Evolutionary conservation across 441 rosid species (phyloP).

Genomic region (Eutrema salsugineum): DNA sequence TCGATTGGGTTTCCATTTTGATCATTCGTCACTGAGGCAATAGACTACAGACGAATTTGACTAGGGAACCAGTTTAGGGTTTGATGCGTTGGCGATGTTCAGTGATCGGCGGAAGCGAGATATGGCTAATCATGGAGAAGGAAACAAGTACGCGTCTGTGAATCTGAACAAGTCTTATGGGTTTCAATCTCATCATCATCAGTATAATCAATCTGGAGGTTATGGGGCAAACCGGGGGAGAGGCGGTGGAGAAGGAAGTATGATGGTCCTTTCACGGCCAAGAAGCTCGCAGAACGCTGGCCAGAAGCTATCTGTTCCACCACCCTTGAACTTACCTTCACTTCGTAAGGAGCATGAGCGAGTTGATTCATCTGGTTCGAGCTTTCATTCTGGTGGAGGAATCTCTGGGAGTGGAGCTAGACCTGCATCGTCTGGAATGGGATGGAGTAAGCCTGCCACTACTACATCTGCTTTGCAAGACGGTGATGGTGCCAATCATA

Average conservation of each 20-base stretch:
- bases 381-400: slow-evolving; percentile 64
- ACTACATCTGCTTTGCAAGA: slow-evolving; percentile 44
- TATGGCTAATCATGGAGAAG: slow-evolving; percentile 92
- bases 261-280: slow-evolving; percentile 91
- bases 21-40: slow-evolving; percentile 15
- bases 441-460: slow-evolving; percentile 79
- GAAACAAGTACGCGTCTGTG: slow-evolving; percentile 75
- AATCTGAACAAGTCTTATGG: slow-evolving; percentile 95
- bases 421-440: slow-evolving; percentile 78
- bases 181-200: slow-evolving; percentile 50
- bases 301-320: slow-evolving; percentile 95
- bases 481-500: slow-evolving; percentile 38
- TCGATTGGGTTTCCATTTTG: slow-evolving; percentile 9
- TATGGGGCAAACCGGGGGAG: slow-evolving; percentile 47
- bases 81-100: slow-evolving; percentile 73
- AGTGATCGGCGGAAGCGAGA: slow-evolving; percentile 52
- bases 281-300: slow-evolving; percentile 91
- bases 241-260: slow-evolving; percentile 60
- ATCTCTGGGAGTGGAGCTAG: slow-evolving; percentile 63
- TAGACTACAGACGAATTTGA: slow-evolving; percentile 9
- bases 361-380: slow-evolving; percentile 66
- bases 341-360: slow-evolving; percentile 87
- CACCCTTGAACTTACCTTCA: slow-evolving; percentile 97
- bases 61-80: slow-evolving; percentile 31
- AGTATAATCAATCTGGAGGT: slow-evolving; percentile 42